Evolutionary conservation across 495 filamentous ascomycete genomes (phyloP), one percentile per base, ranked within the genome.

Genomic region (Daldinia loculata): DNA sequence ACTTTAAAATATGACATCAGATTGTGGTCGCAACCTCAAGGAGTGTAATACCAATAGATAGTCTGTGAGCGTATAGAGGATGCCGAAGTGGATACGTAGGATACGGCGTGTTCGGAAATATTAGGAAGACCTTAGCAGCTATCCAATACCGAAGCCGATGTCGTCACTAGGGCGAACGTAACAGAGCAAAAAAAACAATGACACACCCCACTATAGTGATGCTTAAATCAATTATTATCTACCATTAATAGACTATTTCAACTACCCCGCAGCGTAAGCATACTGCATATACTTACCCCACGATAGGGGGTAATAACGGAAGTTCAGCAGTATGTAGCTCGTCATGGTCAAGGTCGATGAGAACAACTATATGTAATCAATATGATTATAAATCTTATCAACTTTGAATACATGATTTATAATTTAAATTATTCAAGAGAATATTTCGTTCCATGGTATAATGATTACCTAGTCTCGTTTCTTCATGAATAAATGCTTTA

Each of bases 181-280:
- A 48, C 2, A 48, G 43, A 48, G 19, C 4, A 48, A 24, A 24
- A 24, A 48, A 48, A 19, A 8, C 43, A 48, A 48, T 48, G 19
- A 48, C 43, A 24, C 43, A 48, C 43, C 19, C 43, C 43, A 48
- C 43, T 48, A 11, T 48, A 48, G 11, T 45, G 9, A 8, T 45
- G 3, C 2, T 19, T 45, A 17, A 45, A 19, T 32, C 7, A 32
- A 1, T 7, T 32, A 17, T 45, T 7, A 45, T 6, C 3, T 48
- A 22, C 2, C 8, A 9, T 11, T 17, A 22, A 45, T 45, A 48
- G 9, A 22, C 24, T 24, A 12, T 27, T 14, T 32, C 22, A 24
- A 24, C 36, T 69, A 73, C 70, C 70, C 70, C 70, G 70, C 70
- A 73, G 50, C 8, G 29, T 32, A 32, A 41, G 38, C 41, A 14